These are phyloP conservation scores for Globomyces pollinis-pini DNA, from an alignment of 192 early-diverging fungal species.

Conservation along the genomic window DNA sequence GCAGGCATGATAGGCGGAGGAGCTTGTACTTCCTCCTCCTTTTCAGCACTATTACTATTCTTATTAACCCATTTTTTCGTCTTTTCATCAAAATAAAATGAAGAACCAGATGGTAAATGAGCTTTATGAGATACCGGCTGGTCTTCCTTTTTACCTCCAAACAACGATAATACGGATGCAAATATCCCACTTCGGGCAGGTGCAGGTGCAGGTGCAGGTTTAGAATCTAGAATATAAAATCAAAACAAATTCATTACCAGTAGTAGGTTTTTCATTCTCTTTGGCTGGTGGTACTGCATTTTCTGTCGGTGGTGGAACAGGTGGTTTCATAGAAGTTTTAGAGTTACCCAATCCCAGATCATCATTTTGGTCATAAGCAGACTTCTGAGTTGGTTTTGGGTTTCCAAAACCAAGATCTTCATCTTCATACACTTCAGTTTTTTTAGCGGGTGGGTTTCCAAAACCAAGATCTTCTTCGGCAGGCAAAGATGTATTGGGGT, in stretches of 20 bases:
- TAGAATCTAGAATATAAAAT: neutral
- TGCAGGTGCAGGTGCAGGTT: no score
- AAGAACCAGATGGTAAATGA: slow-evolving; percentile 76
- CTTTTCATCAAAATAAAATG: slow-evolving; percentile 81
- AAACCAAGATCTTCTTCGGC: slow-evolving; percentile 39
- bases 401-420: slow-evolving; percentile 43
- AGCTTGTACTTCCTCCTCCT: slow-evolving; percentile 8
- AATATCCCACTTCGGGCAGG: no score
- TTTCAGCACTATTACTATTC: slow-evolving; percentile 34
- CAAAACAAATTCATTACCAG: slow-evolving; percentile 11
- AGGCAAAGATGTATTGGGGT: neutral
- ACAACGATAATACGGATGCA: slow-evolving; percentile 26
- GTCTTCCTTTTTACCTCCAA: slow-evolving; percentile 22
- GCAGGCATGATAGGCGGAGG: slow-evolving; percentile 35
- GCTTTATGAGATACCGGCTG: slow-evolving; percentile 50
- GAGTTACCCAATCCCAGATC: slow-evolving; percentile 57
- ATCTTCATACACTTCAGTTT: slow-evolving; percentile 9
- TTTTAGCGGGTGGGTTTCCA: slow-evolving; percentile 16
- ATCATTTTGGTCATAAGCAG: slow-evolving; percentile 44
- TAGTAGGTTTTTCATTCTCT: slow-evolving; percentile 10
- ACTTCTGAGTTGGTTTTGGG: slow-evolving; percentile 14
- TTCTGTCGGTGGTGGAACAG: slow-evolving; percentile 19
- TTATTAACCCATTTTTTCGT: slow-evolving; percentile 85
- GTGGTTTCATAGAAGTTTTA: no score
- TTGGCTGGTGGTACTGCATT: slow-evolving; percentile 7